These are phyloP conservation scores for Zoysia japonica DNA, from an alignment of 176 grass and related monocot species.

Conservation along the genomic window DNA sequence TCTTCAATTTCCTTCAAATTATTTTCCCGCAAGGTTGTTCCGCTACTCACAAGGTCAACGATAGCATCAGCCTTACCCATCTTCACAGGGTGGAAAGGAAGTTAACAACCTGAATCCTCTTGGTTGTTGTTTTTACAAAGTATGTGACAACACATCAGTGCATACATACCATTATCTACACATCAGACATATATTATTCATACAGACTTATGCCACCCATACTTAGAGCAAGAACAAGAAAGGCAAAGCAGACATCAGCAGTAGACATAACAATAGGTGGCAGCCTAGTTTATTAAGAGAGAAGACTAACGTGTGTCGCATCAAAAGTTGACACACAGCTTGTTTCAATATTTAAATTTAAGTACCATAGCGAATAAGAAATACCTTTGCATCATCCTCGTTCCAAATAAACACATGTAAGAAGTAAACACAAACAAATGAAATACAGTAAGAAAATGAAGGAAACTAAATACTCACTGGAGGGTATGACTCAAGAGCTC, in stretches of 20 bases:
- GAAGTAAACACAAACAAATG: neutral
- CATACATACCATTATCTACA: slow-evolving; percentile 1
- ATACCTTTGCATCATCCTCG: neutral
- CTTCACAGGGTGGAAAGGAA: slow-evolving; percentile 39
- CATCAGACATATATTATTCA: neutral
- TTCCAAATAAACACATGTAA: slow-evolving; percentile 14
- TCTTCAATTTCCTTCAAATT: slow-evolving; percentile 96
- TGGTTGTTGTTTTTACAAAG: neutral
- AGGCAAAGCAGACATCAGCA: neutral
- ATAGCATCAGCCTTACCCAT: slow-evolving; percentile 98
- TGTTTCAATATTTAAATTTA: slow-evolving; percentile 15
- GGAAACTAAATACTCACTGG: slow-evolving; percentile 62
- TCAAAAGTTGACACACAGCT: neutral
- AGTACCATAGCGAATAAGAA: neutral
- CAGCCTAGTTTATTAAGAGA: slow-evolving; percentile 9
- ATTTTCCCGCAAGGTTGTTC: slow-evolving; percentile 88
- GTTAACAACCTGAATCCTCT: slow-evolving; percentile 17
- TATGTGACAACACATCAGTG: neutral
- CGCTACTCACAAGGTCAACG: slow-evolving; percentile 97
- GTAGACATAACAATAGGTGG: neutral
- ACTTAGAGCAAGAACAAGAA: slow-evolving; percentile 12
- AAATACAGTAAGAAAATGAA: neutral
- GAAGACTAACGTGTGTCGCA: neutral
- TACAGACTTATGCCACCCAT: neutral
- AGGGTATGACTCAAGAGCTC: slow-evolving; percentile 91